phyloP scores from a whole-genome alignment of 352 stramenopile genomes.

The Phytopythium sindhum region DNA sequence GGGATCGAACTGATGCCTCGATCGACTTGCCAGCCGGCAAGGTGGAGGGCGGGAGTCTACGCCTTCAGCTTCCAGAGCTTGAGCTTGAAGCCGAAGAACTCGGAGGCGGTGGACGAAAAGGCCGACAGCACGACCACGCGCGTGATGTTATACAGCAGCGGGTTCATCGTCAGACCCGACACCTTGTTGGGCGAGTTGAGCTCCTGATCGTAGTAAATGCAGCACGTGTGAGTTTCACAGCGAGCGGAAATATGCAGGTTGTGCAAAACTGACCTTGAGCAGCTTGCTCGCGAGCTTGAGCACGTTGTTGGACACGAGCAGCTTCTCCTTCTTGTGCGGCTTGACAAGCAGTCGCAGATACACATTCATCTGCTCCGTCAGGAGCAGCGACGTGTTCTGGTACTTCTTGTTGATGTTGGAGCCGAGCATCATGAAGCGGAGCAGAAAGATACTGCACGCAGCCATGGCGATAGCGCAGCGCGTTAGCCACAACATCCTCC shows the following conservation, averaged over 20 bases:
- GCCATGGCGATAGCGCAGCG: constrained; percentile 6
- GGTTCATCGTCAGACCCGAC: constrained; percentile 89
- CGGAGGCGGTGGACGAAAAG: constrained; percentile 85
- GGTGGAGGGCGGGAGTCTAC: no score
- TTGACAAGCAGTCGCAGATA: constrained; percentile 81
- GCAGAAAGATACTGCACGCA: constrained; percentile 74
- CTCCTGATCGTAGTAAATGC: constrained; percentile 32
- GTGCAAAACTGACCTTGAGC: constrained; percentile 57
- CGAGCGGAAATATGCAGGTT: no score
- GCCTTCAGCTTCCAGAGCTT: constrained; percentile 90
- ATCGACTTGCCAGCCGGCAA: no score
- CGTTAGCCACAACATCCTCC: constrained; percentile 5
- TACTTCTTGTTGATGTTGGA: constrained; percentile 91
- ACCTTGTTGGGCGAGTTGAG: constrained; percentile 91
- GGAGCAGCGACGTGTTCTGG: constrained; percentile 87
- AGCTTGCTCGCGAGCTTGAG: constrained; percentile 90
- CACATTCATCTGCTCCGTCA: constrained; percentile 91
- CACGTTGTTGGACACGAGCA: constrained; percentile 89
- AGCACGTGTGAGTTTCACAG: not conserved
- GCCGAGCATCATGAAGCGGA: constrained; percentile 90
- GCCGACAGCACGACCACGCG: constrained; percentile 86
- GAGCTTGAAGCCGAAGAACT: constrained; percentile 91
- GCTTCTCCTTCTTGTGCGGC: constrained; percentile 87
- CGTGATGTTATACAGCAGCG: constrained; percentile 88
- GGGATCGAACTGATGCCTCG: no score